phyloP scores from a whole-genome alignment of 257 asterid species.

The Cordia subcordata region DNA sequence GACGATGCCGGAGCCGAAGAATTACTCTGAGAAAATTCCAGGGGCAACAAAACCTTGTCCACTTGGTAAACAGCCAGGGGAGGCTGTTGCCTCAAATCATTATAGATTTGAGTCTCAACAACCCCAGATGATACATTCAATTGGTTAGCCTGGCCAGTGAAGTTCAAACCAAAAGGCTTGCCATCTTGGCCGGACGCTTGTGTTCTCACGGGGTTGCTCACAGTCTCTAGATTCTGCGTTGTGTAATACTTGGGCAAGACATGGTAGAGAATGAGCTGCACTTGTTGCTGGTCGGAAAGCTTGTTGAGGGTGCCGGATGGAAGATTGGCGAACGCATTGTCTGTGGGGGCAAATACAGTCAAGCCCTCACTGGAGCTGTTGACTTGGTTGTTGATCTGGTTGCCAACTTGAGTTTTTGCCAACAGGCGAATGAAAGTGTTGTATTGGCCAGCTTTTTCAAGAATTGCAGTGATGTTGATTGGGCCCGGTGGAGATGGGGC shows the following conservation, averaged over 20 bases:
- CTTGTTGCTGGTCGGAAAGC: slow-evolving; percentile 54
- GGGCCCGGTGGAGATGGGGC: slow-evolving; percentile 69
- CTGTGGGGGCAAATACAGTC: slow-evolving; percentile 82
- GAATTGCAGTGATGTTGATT: slow-evolving; percentile 53
- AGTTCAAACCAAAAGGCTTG: slow-evolving; percentile 42
- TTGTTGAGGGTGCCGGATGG: slow-evolving; percentile 71
- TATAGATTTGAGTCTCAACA: slow-evolving; percentile 40
- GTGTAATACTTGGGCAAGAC: slow-evolving; percentile 64
- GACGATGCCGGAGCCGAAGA: slow-evolving; percentile 46
- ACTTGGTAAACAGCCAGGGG: slow-evolving; percentile 81
- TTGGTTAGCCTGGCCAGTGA: slow-evolving; percentile 17
- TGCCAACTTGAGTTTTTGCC: slow-evolving; percentile 41
- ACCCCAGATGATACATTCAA: slow-evolving; percentile 63
- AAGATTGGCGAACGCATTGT: slow-evolving; percentile 75
- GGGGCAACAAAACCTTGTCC: slow-evolving; percentile 60
- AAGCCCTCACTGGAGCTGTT: slow-evolving; percentile 72
- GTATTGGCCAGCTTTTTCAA: slow-evolving; percentile 53
- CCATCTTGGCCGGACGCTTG: slow-evolving; percentile 64
- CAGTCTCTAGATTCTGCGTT: slow-evolving; percentile 35
- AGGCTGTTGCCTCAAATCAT: slow-evolving; percentile 37
- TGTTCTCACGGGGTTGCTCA: slow-evolving; percentile 90
- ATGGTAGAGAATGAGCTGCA: slow-evolving; percentile 65
- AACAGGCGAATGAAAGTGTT: slow-evolving; percentile 51
- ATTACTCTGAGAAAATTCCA: slow-evolving; percentile 32
- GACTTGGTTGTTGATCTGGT: slow-evolving; percentile 70